phyloP scores from a whole-genome alignment of 2,329 filamentous ascomycete genomes.

The Curvularia sp. region DNA sequence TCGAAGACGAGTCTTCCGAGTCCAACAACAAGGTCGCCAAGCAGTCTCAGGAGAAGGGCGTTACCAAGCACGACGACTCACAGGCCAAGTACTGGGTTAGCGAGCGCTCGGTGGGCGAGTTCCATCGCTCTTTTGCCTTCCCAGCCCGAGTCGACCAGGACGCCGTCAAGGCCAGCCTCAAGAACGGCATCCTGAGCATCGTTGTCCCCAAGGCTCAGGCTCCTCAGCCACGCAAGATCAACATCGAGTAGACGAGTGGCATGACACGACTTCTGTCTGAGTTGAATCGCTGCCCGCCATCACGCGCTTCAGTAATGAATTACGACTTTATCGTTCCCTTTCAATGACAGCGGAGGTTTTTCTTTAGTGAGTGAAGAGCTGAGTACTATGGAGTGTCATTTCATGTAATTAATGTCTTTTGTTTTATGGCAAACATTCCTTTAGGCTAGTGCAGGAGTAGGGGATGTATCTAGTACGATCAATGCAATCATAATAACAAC shows the following conservation, averaged over 20 bases:
- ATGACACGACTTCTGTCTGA: neutral
- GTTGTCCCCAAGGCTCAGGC: conserved; percentile 64
- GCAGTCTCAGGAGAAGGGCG: conserved; percentile 48
- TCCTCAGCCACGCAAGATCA: conserved; percentile 60
- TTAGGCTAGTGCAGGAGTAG: neutral
- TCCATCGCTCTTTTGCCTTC: conserved; percentile 67
- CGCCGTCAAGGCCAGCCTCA: conserved; percentile 66
- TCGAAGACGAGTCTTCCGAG: conserved; percentile 66
- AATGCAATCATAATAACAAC: neutral
- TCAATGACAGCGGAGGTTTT: conserved; percentile 7
- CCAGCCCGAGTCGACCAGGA: conserved; percentile 66
- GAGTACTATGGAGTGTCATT: neutral
- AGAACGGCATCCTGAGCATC: conserved; percentile 66
- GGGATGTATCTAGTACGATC: neutral
- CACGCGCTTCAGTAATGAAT: neutral
- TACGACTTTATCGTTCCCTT: neutral
- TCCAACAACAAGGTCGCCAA: conserved; percentile 35
- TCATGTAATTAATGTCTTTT: neutral
- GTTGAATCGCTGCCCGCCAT: too few species aligned
- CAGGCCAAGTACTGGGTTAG: conserved; percentile 74
- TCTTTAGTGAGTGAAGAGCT: neutral
- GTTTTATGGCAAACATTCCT: conserved; percentile 1
- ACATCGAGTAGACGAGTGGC: conserved; percentile 58
- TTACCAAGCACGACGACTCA: conserved; percentile 51
- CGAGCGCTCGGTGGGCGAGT: conserved; percentile 66